phyloP scores from a whole-genome alignment of 2,329 filamentous ascomycete genomes.

The Didymella lethalis region DNA sequence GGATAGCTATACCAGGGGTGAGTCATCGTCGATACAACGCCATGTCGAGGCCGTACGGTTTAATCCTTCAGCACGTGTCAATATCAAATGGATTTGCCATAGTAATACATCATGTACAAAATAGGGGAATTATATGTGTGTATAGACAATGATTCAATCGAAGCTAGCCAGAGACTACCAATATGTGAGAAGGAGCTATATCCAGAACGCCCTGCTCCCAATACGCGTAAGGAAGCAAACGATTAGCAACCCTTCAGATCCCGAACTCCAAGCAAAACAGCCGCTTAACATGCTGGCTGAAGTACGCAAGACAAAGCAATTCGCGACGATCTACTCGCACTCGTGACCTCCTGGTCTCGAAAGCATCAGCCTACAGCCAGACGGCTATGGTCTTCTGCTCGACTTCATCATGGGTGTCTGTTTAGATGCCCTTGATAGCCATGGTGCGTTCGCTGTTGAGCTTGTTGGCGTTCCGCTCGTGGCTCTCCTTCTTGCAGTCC shows the following conservation, averaged over 20 bases:
- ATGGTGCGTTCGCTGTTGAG: slow-evolving; percentile 92
- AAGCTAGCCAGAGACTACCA: slow-evolving; percentile 10
- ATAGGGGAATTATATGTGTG: background rate
- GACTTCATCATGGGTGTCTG: slow-evolving; percentile 16
- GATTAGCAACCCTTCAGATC: slow-evolving; percentile 15
- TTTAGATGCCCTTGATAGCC: slow-evolving; percentile 88
- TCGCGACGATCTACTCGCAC: slow-evolving; percentile 3
- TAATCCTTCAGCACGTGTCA: background rate
- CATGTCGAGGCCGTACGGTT: background rate
- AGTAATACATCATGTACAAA: background rate
- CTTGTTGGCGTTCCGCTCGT: slow-evolving; percentile 92
- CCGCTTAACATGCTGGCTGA: slow-evolving; percentile 19
- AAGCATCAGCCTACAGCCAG: background rate
- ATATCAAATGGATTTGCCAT: background rate
- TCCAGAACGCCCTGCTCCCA: slow-evolving; percentile 21
- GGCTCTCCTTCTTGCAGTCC: slow-evolving; percentile 97
- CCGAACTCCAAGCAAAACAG: slow-evolving; percentile 17
- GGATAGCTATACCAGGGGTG: background rate
- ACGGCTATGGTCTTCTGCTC: background rate
- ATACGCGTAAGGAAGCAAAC: slow-evolving; percentile 5
- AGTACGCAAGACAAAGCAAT: slow-evolving; percentile 15
- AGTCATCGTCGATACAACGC: background rate
- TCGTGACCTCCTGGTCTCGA: background rate
- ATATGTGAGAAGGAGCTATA: slow-evolving; percentile 1
- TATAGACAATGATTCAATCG: slow-evolving; percentile 13